Base-by-base conservation (phyloP, 768 basidiomycete species). In the Sporobolomyces phaffii region DNA sequence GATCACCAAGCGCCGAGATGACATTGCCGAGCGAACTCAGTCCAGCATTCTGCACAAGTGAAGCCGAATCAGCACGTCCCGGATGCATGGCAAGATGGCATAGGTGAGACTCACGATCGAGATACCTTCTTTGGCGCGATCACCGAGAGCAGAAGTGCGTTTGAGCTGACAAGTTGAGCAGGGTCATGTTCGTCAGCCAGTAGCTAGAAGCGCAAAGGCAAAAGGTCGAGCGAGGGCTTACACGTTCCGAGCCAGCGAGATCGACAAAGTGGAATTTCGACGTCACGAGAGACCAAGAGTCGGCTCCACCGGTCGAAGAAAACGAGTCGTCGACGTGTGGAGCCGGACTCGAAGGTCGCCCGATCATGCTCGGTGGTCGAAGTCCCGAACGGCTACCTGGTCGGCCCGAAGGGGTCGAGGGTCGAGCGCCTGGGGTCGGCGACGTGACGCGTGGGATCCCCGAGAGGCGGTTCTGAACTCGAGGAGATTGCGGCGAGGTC, bases 231-330 rank as follows among this genome's bases (percentile, higher is more conserved):
- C n/a, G n/a, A n/a, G n/a, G n/a, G n/a, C 87, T 76, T 77, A 91
- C 89, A 73, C 96, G 81, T 81, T 99, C 96, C 44, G 90, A 93
- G 43, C 96, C 96, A 31, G 96, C 96, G 75, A 99, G 79, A 80
- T 99, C 96, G 31, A 99, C 96, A 72, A 97, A 97, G 78, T 99
- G 93, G 79, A 98, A 97, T 76, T 99, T 99, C 50, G 90, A 92
- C 41, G 88, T 85, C 45, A 93, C 84, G 0, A 90, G 92, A 18
- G 87, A 82, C 90, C 91, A 96, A 66, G 91, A 90, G 3, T 89
- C 88, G 5, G 79, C 69, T 15, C 86, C 87, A 20, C 44, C 44
- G 28, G 26, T 28, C 54, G 54, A 45, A 11, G 24, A 45, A 1
- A 86, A 86, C n/a, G n/a, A n/a, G 26, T 88, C 88, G 10, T 72